Evolutionary conservation across 2,329 filamentous ascomycete genomes (phyloP).

Genomic region (Fusarium sp.): DNA sequence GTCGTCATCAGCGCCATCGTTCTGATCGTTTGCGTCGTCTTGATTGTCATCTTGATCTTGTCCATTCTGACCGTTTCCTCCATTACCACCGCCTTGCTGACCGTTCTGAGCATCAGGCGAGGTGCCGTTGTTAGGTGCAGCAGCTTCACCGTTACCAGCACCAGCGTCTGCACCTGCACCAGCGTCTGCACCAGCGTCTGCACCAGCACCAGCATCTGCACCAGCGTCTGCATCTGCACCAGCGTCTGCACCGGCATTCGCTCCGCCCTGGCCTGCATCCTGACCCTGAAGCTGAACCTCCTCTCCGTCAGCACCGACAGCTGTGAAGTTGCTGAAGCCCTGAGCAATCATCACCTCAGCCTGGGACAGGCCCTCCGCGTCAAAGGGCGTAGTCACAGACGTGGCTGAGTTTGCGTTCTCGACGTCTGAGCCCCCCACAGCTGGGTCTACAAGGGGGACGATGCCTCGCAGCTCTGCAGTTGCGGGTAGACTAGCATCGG

Average conservation of each 20-base stretch:
- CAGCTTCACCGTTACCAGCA: slow-evolving; percentile 8
- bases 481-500: slow-evolving; percentile 68
- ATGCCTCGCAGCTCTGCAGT: slow-evolving; percentile 71
- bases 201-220: slow-evolving; percentile 36
- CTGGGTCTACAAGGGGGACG: slow-evolving; percentile 72
- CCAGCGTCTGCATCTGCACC: slow-evolving; percentile 43
- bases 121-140: slow-evolving; percentile 14
- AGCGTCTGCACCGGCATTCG: neutral
- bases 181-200: slow-evolving; percentile 1
- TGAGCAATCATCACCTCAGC: slow-evolving; percentile 69
- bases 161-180: neutral
- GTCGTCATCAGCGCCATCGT: too few relatives aligned
- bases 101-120: slow-evolving; percentile 1
- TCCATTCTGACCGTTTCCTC: neutral
- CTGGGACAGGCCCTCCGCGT: slow-evolving; percentile 69
- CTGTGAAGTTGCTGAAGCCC: slow-evolving; percentile 70
- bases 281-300: slow-evolving; percentile 48
- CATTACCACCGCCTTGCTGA: neutral
- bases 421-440: slow-evolving; percentile 62
- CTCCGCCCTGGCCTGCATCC: slow-evolving; percentile 39
- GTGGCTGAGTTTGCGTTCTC: slow-evolving; percentile 68
- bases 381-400: slow-evolving; percentile 63
- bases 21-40: slow-evolving; percentile 1
- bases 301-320: slow-evolving; percentile 46
- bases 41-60: neutral